A percentile compares a stretch with the other conserved stretches of the same genome.
Evolutionary conservation across 306 rosid species (phyloP).

Genomic region (Alnus glutinosa): DNA sequence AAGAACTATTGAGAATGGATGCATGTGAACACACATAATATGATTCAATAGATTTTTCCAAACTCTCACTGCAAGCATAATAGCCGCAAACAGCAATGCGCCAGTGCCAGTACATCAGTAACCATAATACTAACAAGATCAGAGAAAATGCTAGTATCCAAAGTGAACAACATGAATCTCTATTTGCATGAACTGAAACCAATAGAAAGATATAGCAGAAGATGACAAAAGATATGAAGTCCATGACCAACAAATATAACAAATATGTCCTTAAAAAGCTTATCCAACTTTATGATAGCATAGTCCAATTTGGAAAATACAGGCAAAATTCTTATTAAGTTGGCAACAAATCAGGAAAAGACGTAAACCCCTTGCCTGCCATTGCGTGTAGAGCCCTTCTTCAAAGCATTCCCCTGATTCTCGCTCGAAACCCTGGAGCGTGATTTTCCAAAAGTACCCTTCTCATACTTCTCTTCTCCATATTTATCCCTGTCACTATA

Average conservation of each 20-base stretch:
- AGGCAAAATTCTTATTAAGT: slow-evolving; percentile 1
- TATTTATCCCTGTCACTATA: slow-evolving; percentile 52
- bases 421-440: slow-evolving; percentile 39
- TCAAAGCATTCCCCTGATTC: slow-evolving; percentile 56
- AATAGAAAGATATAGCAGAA: no score
- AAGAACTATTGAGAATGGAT: neutral
- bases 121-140: neutral
- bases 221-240: neutral
- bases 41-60: neutral
- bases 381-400: slow-evolving; percentile 52
- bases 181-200: neutral
- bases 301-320: neutral
- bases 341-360: slow-evolving; percentile 20
- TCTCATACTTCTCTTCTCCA: slow-evolving; percentile 60
- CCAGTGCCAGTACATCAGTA: neutral
- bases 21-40: neutral
- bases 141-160: neutral
- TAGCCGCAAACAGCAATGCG: neutral
- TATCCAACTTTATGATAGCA: neutral
- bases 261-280: neutral
- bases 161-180: neutral
- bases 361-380: slow-evolving; percentile 50
- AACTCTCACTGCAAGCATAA: neutral
- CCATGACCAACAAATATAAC: neutral
- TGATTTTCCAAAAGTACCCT: slow-evolving; percentile 52